Evolutionary conservation across 1,139 yeast genomes (phyloP).

Genomic region (Meyerozyma guilliermondii): DNA sequence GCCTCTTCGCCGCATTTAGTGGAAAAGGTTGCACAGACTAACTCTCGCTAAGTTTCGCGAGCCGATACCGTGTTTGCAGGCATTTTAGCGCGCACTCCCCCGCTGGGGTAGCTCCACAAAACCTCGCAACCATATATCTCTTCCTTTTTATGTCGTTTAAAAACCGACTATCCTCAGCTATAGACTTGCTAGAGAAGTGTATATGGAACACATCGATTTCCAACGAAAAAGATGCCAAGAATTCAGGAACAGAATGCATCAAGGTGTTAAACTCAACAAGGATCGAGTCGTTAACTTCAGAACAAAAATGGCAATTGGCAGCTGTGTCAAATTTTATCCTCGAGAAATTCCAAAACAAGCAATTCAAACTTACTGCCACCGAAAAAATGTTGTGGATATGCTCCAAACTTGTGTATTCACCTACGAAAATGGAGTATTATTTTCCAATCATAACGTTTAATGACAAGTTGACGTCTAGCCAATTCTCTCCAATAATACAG

Average conservation of each 20-base stretch:
- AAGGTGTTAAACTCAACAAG: slow-evolving; percentile 20
- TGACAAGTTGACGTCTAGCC: slow-evolving; percentile 10
- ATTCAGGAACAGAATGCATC: slow-evolving; percentile 19
- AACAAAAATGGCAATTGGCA: slow-evolving; percentile 4
- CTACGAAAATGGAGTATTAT: slow-evolving; percentile 18
- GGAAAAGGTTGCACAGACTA: too few species aligned
- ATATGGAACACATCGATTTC: background rate
- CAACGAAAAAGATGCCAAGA: slow-evolving; percentile 11
- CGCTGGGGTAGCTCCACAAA: background rate
- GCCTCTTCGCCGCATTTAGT: background rate
- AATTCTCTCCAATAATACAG: slow-evolving; percentile 3
- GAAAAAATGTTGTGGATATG: slow-evolving; percentile 41
- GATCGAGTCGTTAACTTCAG: slow-evolving; percentile 7
- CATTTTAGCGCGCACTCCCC: too few species aligned
- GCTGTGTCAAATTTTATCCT: slow-evolving; percentile 18
- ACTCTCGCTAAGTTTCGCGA: too few species aligned
- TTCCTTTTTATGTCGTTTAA: background rate
- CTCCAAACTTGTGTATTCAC: slow-evolving; percentile 18
- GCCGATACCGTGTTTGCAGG: too few species aligned
- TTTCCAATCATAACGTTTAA: slow-evolving; percentile 32
- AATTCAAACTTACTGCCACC: slow-evolving; percentile 10
- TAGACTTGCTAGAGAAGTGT: background rate
- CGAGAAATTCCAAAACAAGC: slow-evolving; percentile 14
- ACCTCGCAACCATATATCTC: background rate
- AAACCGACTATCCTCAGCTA: background rate